Conservation (phyloP, 2,329 filamentous ascomycete species). For the Rutstroemia sydowiana region DNA sequence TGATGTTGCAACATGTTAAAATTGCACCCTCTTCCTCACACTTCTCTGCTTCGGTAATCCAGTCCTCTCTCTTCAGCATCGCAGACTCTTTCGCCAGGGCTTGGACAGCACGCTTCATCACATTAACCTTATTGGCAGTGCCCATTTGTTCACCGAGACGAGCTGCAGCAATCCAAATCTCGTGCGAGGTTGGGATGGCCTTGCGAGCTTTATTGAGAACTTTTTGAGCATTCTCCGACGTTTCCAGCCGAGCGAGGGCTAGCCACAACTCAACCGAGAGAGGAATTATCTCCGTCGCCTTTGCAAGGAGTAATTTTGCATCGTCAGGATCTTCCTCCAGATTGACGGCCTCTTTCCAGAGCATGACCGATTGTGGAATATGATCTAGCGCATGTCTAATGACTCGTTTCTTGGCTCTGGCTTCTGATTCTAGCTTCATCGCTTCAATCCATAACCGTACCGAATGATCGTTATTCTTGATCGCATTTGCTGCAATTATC, state of each 20-base stretch:
- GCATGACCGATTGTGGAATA: conserved; percentile 84
- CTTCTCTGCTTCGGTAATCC: conserved; percentile 90
- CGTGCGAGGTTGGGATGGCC: conserved; percentile 84
- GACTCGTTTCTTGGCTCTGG: conserved; percentile 83
- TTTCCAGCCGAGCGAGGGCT: conserved; percentile 82
- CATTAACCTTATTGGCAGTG: conserved; percentile 70
- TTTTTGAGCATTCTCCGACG: conserved; percentile 84
- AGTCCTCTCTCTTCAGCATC: conserved; percentile 96
- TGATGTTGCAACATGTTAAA: conserved; percentile 80
- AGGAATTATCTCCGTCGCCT: conserved; percentile 92
- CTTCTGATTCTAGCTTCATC: conserved; percentile 81
- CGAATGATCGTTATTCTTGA: conserved; percentile 83
- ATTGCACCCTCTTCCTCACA: conserved; percentile 88
- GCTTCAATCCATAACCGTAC: conserved; percentile 92
- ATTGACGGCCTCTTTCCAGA: conserved; percentile 99
- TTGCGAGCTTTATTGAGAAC: conserved; percentile 94
- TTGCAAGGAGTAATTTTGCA: conserved; percentile 80
- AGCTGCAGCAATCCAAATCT: conserved; percentile 94
- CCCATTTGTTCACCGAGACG: conserved; percentile 83
- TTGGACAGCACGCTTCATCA: conserved; percentile 91
- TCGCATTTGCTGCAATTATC: conserved; percentile 87
- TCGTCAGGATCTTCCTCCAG: conserved; percentile 85
- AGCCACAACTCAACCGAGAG: conserved; percentile 93
- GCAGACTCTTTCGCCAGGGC: conserved; percentile 83
- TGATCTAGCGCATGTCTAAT: conserved; percentile 86